A percentile compares a stretch with the other conserved stretches of the same genome.
These are phyloP conservation scores for Vaccinium vitisidaea DNA, from an alignment of 148 eudicot species.

Conservation along the genomic window DNA sequence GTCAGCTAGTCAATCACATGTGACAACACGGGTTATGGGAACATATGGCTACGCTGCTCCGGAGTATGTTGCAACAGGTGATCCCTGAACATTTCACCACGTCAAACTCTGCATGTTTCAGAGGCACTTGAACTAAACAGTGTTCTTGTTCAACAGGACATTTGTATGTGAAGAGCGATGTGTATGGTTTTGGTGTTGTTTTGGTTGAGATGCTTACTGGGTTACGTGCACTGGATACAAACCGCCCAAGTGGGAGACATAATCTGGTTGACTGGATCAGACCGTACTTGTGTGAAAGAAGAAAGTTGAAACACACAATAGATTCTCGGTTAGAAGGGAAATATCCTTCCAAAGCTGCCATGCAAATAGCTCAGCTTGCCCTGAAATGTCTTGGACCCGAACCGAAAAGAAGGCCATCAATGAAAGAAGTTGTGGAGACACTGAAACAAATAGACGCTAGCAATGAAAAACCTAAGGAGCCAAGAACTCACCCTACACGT, in stretches of 20 bases:
- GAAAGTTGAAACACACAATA: slow-evolving; percentile 65
- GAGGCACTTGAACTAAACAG: background rate
- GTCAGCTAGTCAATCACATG: slow-evolving; percentile 70
- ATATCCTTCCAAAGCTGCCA: slow-evolving; percentile 69
- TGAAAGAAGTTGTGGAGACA: slow-evolving; percentile 70
- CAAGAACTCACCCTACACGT: background rate
- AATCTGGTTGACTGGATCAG: slow-evolving; percentile 24
- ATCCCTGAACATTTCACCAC: background rate
- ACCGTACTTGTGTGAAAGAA: slow-evolving; percentile 36
- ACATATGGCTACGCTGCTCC: slow-evolving; percentile 92
- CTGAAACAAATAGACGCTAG: slow-evolving; percentile 40
- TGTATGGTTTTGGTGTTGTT: slow-evolving; percentile 82
- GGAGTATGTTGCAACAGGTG: slow-evolving; percentile 86
- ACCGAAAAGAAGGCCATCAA: slow-evolving; percentile 64
- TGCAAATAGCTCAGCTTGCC: slow-evolving; percentile 64
- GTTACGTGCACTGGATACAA: slow-evolving; percentile 18
- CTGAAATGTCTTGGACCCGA: slow-evolving; percentile 59
- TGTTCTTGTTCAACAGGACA: slow-evolving; percentile 56
- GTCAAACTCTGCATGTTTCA: background rate
- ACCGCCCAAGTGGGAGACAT: slow-evolving; percentile 25
- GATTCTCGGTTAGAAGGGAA: slow-evolving; percentile 66
- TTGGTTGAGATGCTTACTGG: slow-evolving; percentile 55
- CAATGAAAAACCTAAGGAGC: slow-evolving; percentile 31
- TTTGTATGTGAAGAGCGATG: slow-evolving; percentile 78
- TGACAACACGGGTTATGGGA: slow-evolving; percentile 82